phyloP scores from a whole-genome alignment of 768 basidiomycete species.

The Pholiota conissans region DNA sequence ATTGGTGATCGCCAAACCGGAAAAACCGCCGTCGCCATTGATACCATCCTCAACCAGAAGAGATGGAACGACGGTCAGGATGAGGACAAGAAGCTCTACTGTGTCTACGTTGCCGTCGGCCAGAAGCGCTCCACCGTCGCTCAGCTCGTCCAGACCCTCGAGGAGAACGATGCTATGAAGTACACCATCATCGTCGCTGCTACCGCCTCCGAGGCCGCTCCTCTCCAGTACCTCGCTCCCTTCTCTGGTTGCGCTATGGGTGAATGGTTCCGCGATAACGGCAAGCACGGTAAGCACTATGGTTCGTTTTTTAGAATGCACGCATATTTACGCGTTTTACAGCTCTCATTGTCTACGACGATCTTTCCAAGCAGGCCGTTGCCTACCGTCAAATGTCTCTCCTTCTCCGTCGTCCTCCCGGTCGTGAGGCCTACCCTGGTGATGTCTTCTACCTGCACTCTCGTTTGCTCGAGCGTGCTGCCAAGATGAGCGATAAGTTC shows the following conservation, averaged over 20 bases:
- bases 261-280: slow-evolving; percentile 99
- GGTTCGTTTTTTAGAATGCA: not conserved
- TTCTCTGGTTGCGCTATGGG: slow-evolving; percentile 99
- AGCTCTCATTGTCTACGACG: slow-evolving; percentile 99
- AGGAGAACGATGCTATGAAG: slow-evolving; percentile 99
- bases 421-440: slow-evolving; percentile 99
- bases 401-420: slow-evolving; percentile 98
- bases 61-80: slow-evolving; percentile 98
- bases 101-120: slow-evolving; percentile 98
- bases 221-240: slow-evolving; percentile 98
- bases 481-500: slow-evolving; percentile 99
- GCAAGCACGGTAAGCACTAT: slow-evolving; percentile 84
- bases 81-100: slow-evolving; percentile 98
- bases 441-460: slow-evolving; percentile 99
- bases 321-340: slow-evolving; percentile 11
- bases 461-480: slow-evolving; percentile 98
- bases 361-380: slow-evolving; percentile 99
- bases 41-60: slow-evolving; percentile 99
- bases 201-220: slow-evolving; percentile 98
- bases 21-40: slow-evolving; percentile 98
- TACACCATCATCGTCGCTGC: slow-evolving; percentile 99
- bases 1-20: slow-evolving; percentile 99
- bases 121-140: slow-evolving; percentile 99
- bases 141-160: slow-evolving; percentile 98
- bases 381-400: slow-evolving; percentile 99